A percentile compares a stretch with the other conserved stretches of the same genome.
These are phyloP conservation scores for Alternaria triticina DNA, from an alignment of 2,329 filamentous ascomycete species.

Conservation along the genomic window DNA sequence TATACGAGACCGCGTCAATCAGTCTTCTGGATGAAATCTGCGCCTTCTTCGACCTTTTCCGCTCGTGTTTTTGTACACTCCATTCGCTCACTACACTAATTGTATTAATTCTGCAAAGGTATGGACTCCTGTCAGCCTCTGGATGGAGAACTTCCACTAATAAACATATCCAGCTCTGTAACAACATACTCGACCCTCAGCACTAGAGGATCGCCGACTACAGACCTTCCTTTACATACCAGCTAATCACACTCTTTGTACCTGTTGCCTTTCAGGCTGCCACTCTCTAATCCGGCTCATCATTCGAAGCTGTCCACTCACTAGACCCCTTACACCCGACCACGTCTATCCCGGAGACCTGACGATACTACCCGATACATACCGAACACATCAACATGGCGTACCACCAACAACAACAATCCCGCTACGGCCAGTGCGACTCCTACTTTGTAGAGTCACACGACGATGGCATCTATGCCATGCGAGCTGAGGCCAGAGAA, in stretches of 20 bases:
- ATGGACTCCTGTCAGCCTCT: slow-evolving; percentile 35
- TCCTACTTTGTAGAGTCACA: slow-evolving; percentile 71
- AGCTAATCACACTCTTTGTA: slow-evolving; percentile 66
- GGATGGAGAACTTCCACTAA: slow-evolving; percentile 22
- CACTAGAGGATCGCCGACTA: slow-evolving; percentile 40
- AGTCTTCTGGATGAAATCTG: slow-evolving; percentile 53
- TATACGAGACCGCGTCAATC: slow-evolving; percentile 44
- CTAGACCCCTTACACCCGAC: slow-evolving; percentile 33
- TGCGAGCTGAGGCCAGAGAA: slow-evolving; percentile 73
- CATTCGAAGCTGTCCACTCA: slow-evolving; percentile 50
- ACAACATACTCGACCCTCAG: slow-evolving; percentile 44
- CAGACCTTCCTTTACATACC: slow-evolving; percentile 54
- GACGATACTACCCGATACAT: slow-evolving; percentile 54
- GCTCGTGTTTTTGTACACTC: slow-evolving; percentile 41
- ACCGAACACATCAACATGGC: slow-evolving; percentile 59
- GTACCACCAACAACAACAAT: slow-evolving; percentile 59
- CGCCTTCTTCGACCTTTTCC: slow-evolving; percentile 42
- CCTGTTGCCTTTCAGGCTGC: slow-evolving; percentile 54
- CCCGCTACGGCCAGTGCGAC: slow-evolving; percentile 69
- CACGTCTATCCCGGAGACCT: slow-evolving; percentile 51
- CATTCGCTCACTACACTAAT: slow-evolving; percentile 52
- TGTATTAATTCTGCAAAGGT: slow-evolving; percentile 58
- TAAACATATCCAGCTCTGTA: slow-evolving; percentile 38
- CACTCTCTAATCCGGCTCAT: slow-evolving; percentile 57
- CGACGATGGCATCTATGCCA: slow-evolving; percentile 59